Conservation (phyloP, 192 early-diverging fungal species). For the Rhizophlyctis rosea region DNA sequence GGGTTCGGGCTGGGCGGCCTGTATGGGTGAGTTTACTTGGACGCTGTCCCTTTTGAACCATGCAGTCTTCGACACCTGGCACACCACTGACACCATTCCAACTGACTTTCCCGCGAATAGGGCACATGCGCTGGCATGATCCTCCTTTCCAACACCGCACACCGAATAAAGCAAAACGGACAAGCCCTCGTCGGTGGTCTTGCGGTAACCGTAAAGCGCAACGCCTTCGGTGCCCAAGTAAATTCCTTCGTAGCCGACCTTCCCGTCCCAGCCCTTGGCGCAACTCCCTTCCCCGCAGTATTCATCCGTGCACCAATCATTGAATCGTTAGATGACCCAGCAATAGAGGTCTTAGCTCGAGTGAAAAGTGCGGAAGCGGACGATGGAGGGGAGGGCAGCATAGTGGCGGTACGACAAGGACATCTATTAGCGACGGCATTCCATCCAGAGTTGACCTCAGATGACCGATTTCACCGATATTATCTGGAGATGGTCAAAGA, state of each 20-base stretch:
- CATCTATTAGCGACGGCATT: conserved; percentile 88
- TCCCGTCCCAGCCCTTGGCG: conserved; percentile 46
- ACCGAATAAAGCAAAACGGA: conserved; percentile 77
- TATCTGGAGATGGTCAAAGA: conserved; percentile 63
- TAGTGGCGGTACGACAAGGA: conserved; percentile 89
- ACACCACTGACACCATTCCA: not conserved
- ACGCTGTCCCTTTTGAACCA: too few relatives aligned
- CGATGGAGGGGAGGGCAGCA: conserved; percentile 35
- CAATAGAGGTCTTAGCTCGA: conserved; percentile 70
- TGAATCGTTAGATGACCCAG: conserved; percentile 57
- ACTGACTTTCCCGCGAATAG: too few relatives aligned
- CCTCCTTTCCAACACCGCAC: conserved; percentile 74
- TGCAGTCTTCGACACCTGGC: too few relatives aligned
- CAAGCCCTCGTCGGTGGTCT: conserved; percentile 83
- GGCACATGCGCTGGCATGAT: conserved; percentile 98
- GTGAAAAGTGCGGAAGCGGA: conserved; percentile 55
- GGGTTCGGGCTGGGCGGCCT: conserved; percentile 74
- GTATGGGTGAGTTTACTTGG: conserved; percentile 52
- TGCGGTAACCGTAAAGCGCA: conserved; percentile 80
- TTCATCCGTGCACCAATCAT: conserved; percentile 97
- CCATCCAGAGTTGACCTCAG: conserved; percentile 93
- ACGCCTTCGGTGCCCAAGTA: conserved; percentile 91
- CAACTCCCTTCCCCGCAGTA: conserved; percentile 57
- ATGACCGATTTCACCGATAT: conserved; percentile 83
- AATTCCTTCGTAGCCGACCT: conserved; percentile 84